Evolutionary conservation across 495 filamentous ascomycete species (phyloP), one percentile per base, ranked within the genome.

Genomic region (Chaetomium tenue): DNA sequence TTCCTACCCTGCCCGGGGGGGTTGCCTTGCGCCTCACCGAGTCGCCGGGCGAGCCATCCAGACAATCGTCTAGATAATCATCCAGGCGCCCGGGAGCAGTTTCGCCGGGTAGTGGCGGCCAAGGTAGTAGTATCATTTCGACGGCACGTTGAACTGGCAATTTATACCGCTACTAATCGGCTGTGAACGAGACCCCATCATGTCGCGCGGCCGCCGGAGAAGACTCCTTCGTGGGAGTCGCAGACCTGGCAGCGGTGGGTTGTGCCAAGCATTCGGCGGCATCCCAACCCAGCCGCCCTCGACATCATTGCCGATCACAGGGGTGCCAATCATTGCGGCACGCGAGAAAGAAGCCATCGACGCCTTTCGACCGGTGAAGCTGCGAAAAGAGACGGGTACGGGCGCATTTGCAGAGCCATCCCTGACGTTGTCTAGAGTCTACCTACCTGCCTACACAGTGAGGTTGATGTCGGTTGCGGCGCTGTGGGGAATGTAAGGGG

Each of bases 291-390:
- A 15, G 16, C 13, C 39, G 16, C 8, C 25, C 57, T 60, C 42
- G 42, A 58, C 56, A 58, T 58, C 40, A 15, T 48, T 60, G 57
- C 57, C 40, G 26, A 48, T 47, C 23, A 30, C 42, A 47, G 13
- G 26, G 40, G 40, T 25, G 40, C 25, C 18, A 33, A 48, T 37
- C 46, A 33, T 47, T 48, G 54, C 33, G 54, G 33, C 30, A 57
- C 30, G 30, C n/a, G 3, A 16, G 13, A 18, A 48, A 13, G 28
- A 56, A 30, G 25, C 42, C 57, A 30, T 5, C 57, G 40, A 42
- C 9, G 11, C 11, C 18, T 5, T n/a, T 11, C 5, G 22, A 20
- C 15, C 2, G 26, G 26, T n/a, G 51, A 55, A 20, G n/a, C n/a
- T 5, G 20, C n/a, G 9, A 16, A 57, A n/a, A 23, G 2, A 42